These are phyloP conservation scores for Geranium rotundifolium DNA, from an alignment of 345 rosid species.

Conservation along the genomic window DNA sequence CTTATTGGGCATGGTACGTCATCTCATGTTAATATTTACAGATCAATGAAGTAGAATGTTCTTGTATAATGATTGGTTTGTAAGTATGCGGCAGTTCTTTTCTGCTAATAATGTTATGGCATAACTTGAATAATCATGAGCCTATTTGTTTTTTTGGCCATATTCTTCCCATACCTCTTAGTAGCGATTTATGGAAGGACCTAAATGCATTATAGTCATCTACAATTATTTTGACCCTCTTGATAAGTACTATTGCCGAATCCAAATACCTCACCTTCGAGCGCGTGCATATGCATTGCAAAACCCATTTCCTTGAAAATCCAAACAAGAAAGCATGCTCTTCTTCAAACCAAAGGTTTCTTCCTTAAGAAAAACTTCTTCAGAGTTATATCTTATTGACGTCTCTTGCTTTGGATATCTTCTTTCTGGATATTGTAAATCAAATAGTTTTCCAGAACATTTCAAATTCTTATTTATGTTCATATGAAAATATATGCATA, in stretches of 20 bases:
- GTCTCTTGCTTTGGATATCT: conserved; percentile 2
- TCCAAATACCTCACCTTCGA: neutral
- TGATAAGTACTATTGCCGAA: neutral
- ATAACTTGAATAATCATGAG: neutral
- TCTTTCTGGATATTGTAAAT: neutral
- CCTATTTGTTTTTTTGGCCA: neutral
- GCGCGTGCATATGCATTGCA: neutral
- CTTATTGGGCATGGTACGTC: conserved; percentile 82
- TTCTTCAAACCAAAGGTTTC: neutral
- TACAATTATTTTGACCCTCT: too few species aligned
- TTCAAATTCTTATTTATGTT: too few species aligned
- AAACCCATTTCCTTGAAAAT: neutral
- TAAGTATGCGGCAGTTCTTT: neutral
- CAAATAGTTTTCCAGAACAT: neutral
- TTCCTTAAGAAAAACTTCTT: neutral
- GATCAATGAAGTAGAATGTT: neutral
- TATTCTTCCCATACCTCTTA: neutral
- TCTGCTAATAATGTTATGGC: neutral
- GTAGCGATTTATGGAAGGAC: too few species aligned
- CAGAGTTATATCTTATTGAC: neutral
- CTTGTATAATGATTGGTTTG: neutral
- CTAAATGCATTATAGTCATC: too few species aligned
- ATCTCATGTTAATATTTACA: conserved; percentile 1
- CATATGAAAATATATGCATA: too few species aligned
- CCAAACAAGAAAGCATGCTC: neutral